Percentiles rank a stretch among this genome's conserved stretches.
Conservation (phyloP, 2,329 filamentous ascomycete genomes). For the Epicoccum sorghinum region DNA sequence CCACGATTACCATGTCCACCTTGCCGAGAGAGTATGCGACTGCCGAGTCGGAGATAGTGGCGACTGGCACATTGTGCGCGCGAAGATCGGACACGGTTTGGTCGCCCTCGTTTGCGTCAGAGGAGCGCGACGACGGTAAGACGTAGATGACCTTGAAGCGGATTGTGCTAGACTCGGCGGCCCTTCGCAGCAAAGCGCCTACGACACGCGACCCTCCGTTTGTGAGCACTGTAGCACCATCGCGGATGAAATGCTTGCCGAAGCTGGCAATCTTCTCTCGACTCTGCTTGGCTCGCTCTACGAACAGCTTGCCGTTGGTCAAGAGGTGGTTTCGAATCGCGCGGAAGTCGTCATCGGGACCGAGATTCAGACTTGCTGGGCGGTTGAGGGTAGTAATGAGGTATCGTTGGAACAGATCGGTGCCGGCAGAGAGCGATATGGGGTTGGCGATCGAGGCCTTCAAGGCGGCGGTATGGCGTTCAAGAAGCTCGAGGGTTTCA, state of each 20-base stretch:
- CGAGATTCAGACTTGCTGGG: constrained; percentile 51
- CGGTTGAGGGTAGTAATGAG: constrained; percentile 75
- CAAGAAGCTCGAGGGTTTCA: constrained; percentile 88
- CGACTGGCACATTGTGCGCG: constrained; percentile 77
- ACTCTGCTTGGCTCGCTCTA: constrained; percentile 82
- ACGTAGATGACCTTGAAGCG: constrained; percentile 84
- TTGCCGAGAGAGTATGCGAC: constrained; percentile 79
- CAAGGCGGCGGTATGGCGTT: constrained; percentile 76
- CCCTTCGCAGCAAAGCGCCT: constrained; percentile 74
- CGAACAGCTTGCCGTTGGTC: constrained; percentile 85
- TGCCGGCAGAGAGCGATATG: constrained; percentile 89
- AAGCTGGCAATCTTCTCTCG: constrained; percentile 81
- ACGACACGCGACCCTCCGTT: constrained; percentile 89
- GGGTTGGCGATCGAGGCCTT: constrained; percentile 83
- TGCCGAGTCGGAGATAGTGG: constrained; percentile 76
- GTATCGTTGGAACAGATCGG: constrained; percentile 94
- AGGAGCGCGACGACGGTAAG: constrained; percentile 40
- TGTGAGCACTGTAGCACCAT: constrained; percentile 83
- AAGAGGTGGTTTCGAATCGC: constrained; percentile 82
- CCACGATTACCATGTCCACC: constrained; percentile 72
- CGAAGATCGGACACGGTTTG: constrained; percentile 74
- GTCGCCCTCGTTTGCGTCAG: constrained; percentile 64
- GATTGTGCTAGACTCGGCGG: constrained; percentile 69
- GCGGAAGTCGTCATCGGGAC: constrained; percentile 73
- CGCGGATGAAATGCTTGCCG: constrained; percentile 77